Evolutionary conservation across 106 monocot species (phyloP).

Genomic region (Apostasia shenzhenica): DNA sequence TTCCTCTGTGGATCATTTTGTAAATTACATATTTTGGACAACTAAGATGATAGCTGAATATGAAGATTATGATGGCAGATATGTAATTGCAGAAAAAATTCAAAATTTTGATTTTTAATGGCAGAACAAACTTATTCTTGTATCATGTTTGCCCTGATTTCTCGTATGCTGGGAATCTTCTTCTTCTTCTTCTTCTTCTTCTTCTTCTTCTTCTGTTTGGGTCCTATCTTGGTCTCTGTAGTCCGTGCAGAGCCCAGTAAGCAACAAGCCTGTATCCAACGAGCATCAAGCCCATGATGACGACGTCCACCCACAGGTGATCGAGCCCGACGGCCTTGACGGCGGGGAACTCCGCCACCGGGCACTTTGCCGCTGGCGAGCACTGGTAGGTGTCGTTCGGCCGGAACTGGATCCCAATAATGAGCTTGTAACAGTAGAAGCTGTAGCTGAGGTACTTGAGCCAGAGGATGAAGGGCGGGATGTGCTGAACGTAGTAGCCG

Average conservation of each 20-base stretch:
- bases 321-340: constrained; percentile 41
- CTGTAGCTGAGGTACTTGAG: constrained; percentile 73
- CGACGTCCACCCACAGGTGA: constrained; percentile 46
- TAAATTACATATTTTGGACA: too few species aligned
- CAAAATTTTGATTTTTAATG: too few species aligned
- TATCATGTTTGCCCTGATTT: too few species aligned
- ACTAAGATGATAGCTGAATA: too few species aligned
- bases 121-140: too few species aligned
- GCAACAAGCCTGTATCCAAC: constrained; percentile 50
- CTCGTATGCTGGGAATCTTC: too few species aligned
- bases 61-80: too few species aligned
- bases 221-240: neutral
- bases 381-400: constrained; percentile 46
- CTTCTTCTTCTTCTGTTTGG: too few species aligned
- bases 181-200: too few species aligned
- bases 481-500: constrained; percentile 63
- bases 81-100: too few species aligned
- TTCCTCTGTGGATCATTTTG: too few species aligned
- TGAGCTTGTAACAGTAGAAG: constrained; percentile 65
- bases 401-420: constrained; percentile 36
- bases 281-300: constrained; percentile 66
- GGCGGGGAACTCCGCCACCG: constrained; percentile 40
- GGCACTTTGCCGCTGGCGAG: constrained; percentile 28
- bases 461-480: constrained; percentile 59
- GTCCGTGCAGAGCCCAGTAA: constrained; percentile 20